phyloP scores from a whole-genome alignment of 768 basidiomycete genomes.

The Dacryopinax spathularia region DNA sequence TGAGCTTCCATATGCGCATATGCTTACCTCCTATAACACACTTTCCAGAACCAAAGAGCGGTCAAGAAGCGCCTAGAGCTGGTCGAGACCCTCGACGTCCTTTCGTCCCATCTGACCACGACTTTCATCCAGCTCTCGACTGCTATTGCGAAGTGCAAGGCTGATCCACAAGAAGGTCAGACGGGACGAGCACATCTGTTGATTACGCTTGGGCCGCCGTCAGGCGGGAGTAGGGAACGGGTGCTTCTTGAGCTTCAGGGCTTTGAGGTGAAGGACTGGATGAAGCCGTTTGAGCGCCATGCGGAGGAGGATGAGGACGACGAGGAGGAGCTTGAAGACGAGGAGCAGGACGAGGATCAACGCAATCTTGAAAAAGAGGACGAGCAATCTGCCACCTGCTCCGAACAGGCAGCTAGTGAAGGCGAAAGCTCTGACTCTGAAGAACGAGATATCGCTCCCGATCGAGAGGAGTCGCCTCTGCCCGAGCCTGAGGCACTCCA shows the following conservation, averaged over 20 bases:
- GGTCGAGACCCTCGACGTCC: not conserved
- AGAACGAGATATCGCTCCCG: not conserved
- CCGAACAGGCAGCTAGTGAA: too few relatives aligned
- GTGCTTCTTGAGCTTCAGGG: not conserved
- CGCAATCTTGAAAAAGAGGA: not conserved
- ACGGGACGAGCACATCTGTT: not conserved
- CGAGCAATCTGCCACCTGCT: too few relatives aligned
- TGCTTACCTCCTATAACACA: too few relatives aligned
- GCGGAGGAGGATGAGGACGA: not conserved
- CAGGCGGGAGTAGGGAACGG: not conserved
- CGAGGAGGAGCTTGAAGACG: not conserved
- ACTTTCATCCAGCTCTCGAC: not conserved
- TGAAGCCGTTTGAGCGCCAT: not conserved
- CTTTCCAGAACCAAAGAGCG: not conserved
- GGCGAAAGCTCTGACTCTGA: not conserved
- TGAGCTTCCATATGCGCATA: not conserved
- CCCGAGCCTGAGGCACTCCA: not conserved
- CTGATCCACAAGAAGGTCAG: not conserved
- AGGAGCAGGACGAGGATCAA: not conserved
- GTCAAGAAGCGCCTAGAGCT: not conserved
- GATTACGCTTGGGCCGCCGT: not conserved
- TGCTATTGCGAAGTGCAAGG: not conserved
- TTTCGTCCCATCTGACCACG: not conserved
- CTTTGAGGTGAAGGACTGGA: not conserved
- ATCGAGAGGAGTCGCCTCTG: too few relatives aligned